Evolutionary conservation across 2,329 filamentous ascomycete species (phyloP), one percentile per base, ranked within the genome.

Genomic region (Trichoderma sp.): DNA sequence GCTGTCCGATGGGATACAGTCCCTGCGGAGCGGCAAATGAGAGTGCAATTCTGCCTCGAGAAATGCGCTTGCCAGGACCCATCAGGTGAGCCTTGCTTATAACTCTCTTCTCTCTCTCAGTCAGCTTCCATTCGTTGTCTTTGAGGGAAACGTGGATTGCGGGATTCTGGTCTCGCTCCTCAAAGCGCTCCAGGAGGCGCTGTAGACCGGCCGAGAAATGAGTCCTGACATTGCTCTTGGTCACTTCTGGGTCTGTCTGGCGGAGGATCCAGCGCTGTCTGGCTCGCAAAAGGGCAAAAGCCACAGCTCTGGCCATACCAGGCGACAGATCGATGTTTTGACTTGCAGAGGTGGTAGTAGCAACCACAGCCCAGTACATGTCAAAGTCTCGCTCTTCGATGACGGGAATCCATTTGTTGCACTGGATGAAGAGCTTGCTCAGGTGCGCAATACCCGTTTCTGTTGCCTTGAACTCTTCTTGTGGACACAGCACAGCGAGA

Each of bases 281-380:
- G 37, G 68, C 71, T 34, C 69, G 69, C 24, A 72, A 43, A n/a
- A 72, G 56, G 4, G 66, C 46, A 51, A 71, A 63, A 13, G 61
- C 39, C 14, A 72, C 1, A 3, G 63, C 37, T 18, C 59, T 58
- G 13, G 64, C 60, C 34, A 64, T 58, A 2, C 30, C n/a, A 4
- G 24, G 52, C 8, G 68, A n/a, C 18, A 71, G 4, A 6, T 63
- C 28, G 28, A 70, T 68, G 4, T n/a, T 13, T 18, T 49, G 30
- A 13, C 34, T 49, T 21, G 55, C 3, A 5, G 58, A 68, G 1
- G 59, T 59, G 6, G 24, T 66, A 1, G 59, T 28, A 46, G 59
- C 59, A 26, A 68, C 54, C 4, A 64, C 59, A 0, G 21, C 30
- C 69, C 69, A 70, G 46, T 55, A 70, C 4, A 26, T 49, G 6